Evolutionary conservation across 2,329 filamentous ascomycete species (phyloP).

Genomic region (Immersiporthe knoxdaviesiana): DNA sequence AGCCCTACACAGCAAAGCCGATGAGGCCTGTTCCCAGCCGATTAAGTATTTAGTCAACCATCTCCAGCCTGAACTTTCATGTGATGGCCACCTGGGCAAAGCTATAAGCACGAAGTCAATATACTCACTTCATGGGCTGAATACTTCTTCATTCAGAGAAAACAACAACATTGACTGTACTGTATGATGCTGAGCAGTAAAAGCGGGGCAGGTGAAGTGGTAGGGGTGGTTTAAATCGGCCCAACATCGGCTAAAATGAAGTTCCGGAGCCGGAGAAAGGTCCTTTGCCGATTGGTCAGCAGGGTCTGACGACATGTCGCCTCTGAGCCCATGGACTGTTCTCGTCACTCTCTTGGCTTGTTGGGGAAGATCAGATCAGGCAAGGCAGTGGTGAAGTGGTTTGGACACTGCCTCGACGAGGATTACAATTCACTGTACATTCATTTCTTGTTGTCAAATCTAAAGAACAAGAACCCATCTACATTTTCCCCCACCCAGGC

Average conservation of each 20-base stretch:
- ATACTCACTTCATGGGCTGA: background rate
- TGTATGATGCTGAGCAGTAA: background rate
- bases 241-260: background rate
- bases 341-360: conserved; percentile 3
- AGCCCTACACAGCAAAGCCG: background rate
- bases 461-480: background rate
- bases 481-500: background rate
- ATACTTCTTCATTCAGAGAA: background rate
- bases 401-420: background rate
- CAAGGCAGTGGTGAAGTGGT: conserved; percentile 3
- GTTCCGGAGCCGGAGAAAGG: conserved; percentile 14
- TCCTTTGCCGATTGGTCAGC: conserved; percentile 5
- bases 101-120: background rate
- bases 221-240: background rate
- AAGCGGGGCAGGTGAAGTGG: background rate
- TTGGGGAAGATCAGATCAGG: conserved; percentile 21
- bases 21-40: background rate
- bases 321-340: background rate
- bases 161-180: too few species aligned
- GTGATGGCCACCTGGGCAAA: background rate
- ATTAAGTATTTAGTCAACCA: background rate
- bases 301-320: conserved; percentile 14
- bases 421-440: background rate
- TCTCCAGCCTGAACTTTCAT: background rate
- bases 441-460: background rate